phyloP scores from a whole-genome alignment of 176 grass and related monocot genomes.

The Thalia dealbata region DNA sequence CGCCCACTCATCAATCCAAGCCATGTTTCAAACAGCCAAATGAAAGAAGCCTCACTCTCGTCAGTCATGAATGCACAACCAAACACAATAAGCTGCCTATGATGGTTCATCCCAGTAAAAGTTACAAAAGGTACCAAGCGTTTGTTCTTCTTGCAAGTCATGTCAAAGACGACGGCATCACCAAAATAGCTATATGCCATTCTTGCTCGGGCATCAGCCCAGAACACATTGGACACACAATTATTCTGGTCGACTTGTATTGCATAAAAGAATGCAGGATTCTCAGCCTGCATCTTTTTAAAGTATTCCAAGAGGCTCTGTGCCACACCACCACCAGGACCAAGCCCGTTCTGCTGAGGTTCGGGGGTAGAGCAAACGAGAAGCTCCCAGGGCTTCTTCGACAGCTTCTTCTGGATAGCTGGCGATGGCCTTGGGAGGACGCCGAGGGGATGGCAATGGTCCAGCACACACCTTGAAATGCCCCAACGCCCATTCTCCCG shows the following conservation, averaged over 20 bases:
- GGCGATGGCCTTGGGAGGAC: conserved; percentile 6
- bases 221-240: conserved; percentile 45
- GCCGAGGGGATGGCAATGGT: conserved; percentile 36
- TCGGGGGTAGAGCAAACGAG: not conserved
- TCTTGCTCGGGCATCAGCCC: conserved; percentile 33
- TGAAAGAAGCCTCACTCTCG: conserved; percentile 43
- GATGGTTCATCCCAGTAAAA: conserved; percentile 57
- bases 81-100: conserved; percentile 40
- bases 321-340: conserved; percentile 35
- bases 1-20: conserved; percentile 31
- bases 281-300: conserved; percentile 48
- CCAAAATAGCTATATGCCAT: conserved; percentile 39
- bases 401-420: conserved; percentile 16
- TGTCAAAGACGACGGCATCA: conserved; percentile 37
- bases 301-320: conserved; percentile 58
- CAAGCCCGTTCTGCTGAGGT: conserved; percentile 27
- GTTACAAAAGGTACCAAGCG: conserved; percentile 29
- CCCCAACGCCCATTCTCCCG: conserved; percentile 34
- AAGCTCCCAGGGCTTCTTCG: conserved; percentile 20
- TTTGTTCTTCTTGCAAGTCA: conserved; percentile 48
- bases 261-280: conserved; percentile 44
- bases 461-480: conserved; percentile 34
- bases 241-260: conserved; percentile 37
- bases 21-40: conserved; percentile 59
- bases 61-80: conserved; percentile 59